phyloP scores from a whole-genome alignment of 495 filamentous ascomycete species.

The Aspergillus kassunensis region DNA sequence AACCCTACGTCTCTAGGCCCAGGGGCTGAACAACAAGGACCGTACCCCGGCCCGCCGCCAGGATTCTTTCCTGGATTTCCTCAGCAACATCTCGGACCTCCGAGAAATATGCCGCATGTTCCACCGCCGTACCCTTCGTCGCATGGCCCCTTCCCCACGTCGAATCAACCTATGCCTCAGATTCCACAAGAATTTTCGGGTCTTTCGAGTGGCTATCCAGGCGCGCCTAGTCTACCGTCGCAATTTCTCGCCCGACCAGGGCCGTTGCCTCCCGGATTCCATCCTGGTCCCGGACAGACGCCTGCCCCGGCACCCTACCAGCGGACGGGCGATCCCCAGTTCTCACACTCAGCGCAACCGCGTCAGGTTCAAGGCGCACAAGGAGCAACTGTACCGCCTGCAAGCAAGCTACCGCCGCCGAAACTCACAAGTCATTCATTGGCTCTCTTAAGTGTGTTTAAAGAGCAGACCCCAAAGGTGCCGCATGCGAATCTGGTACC shows the following conservation, averaged over 20 bases:
- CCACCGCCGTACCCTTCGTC: conserved; percentile 19
- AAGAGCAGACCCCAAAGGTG: conserved; percentile 37
- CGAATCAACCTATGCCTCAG: conserved; percentile 8
- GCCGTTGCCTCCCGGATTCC: conserved; percentile 13
- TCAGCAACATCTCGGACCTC: conserved; percentile 23
- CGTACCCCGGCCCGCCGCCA: conserved; percentile 41
- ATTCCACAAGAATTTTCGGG: conserved; percentile 15
- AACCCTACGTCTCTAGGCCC: conserved; percentile 29
- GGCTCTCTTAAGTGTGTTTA: conserved; percentile 63
- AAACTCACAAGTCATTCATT: conserved; percentile 62
- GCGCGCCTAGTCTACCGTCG: conserved; percentile 15
- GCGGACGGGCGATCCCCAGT: conserved; percentile 49
- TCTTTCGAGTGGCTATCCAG: conserved; percentile 13
- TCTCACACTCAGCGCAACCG: conserved; percentile 38
- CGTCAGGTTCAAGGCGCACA: conserved; percentile 41
- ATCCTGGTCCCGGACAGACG: conserved; percentile 13
- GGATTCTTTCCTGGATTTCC: conserved; percentile 37
- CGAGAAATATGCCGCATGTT: conserved; percentile 20
- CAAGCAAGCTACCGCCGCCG: conserved; percentile 55
- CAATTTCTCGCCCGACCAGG: conserved; percentile 11
- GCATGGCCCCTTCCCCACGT: conserved; percentile 5
- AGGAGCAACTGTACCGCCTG: conserved; percentile 48
- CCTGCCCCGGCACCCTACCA: conserved; percentile 47
- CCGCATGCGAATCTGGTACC: conserved; percentile 29
- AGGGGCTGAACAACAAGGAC: conserved; percentile 36